Conservation (phyloP, 1,284 basidiomycete genomes). For the Laetiporus sulphureus region DNA sequence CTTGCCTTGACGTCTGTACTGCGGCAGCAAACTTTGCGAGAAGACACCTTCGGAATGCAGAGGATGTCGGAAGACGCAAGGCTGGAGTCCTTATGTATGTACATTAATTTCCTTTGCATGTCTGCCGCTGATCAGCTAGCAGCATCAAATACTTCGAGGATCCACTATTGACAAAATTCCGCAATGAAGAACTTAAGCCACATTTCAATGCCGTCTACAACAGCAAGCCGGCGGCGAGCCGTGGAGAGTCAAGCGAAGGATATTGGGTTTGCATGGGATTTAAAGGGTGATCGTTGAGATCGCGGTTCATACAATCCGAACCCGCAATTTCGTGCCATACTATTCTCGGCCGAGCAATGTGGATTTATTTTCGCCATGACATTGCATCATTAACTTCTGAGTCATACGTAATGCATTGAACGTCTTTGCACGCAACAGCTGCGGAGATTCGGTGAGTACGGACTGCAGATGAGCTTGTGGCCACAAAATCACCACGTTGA, state of each 20-base stretch:
- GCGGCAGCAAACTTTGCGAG: conserved; percentile 58
- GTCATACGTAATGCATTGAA: too few species aligned
- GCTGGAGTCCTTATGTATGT: conserved; percentile 67
- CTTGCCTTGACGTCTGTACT: conserved; percentile 55
- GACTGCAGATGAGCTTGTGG: too few species aligned
- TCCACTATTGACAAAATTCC: conserved; percentile 52
- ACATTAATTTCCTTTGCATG: conserved; percentile 1
- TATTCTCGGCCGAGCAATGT: too few species aligned
- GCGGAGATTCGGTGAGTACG: too few species aligned
- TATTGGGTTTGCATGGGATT: conserved; percentile 72
- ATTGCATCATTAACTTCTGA: too few species aligned
- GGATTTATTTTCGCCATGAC: too few species aligned
- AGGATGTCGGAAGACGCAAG: conserved; percentile 31
- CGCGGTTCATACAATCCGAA: too few species aligned
- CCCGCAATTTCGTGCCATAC: too few species aligned
- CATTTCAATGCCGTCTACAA: conserved; percentile 52
- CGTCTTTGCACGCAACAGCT: too few species aligned
- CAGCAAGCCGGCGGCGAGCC: conserved; percentile 64
- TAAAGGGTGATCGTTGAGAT: too few species aligned
- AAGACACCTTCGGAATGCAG: conserved; percentile 41
- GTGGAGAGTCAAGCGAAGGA: conserved; percentile 62
- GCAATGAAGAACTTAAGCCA: conserved; percentile 41
- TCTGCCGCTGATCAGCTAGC: conserved; percentile 6
- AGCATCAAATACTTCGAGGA: conserved; percentile 75
- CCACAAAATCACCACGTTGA: too few species aligned